These are phyloP conservation scores for Lentinula guzmanii DNA, from an alignment of 768 basidiomycete species.

Conservation along the genomic window DNA sequence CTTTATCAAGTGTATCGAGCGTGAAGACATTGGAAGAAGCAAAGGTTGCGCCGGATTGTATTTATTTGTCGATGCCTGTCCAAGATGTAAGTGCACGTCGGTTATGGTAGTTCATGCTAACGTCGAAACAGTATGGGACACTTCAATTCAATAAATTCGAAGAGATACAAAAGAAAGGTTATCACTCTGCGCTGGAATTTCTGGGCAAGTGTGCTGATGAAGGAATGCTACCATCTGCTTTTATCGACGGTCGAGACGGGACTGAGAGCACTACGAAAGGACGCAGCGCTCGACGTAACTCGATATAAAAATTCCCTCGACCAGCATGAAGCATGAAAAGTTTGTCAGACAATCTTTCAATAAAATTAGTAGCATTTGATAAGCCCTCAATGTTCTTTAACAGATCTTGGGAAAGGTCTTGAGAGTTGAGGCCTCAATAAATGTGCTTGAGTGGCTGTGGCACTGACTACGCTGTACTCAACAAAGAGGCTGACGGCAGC, in stretches of 20 bases:
- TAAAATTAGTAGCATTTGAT: no score
- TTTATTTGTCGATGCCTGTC: conserved; percentile 95
- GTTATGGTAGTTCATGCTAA: neutral
- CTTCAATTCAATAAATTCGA: conserved; percentile 86
- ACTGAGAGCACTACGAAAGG: conserved; percentile 59
- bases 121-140: conserved; percentile 67
- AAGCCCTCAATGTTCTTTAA: no score
- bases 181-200: conserved; percentile 63
- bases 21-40: conserved; percentile 94
- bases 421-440: no score
- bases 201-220: conserved; percentile 78
- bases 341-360: no score
- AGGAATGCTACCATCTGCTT: conserved; percentile 72
- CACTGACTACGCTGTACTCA: no score
- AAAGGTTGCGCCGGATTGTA: conserved; percentile 81
- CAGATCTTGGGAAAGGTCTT: no score
- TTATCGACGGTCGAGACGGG: conserved; percentile 52
- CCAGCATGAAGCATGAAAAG: neutral
- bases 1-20: conserved; percentile 72
- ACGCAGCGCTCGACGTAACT: conserved; percentile 72
- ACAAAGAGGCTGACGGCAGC: no score
- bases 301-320: conserved; percentile 28
- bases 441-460: no score
- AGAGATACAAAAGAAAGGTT: conserved; percentile 82
- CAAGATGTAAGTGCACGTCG: conserved; percentile 55